A percentile compares a stretch with the other conserved stretches of the same genome.
Evolutionary conservation across 2,329 filamentous ascomycete genomes (phyloP).

Genomic region (Fusarium torreyae): DNA sequence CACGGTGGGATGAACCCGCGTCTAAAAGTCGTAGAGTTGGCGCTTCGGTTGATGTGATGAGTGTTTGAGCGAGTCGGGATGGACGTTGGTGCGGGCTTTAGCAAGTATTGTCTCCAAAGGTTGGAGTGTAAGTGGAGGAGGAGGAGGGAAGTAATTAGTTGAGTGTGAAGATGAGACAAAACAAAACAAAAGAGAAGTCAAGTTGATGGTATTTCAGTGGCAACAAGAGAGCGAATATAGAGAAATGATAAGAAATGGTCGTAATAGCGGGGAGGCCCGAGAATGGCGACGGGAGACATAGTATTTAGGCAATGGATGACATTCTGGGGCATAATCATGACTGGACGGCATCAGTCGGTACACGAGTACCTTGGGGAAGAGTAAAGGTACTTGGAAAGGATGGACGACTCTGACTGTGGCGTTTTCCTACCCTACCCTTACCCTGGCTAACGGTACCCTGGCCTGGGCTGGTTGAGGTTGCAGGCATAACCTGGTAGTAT

Average conservation of each 20-base stretch:
- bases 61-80: conserved; percentile 31
- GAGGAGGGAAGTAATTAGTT: conserved; percentile 22
- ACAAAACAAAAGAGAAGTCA: conserved; percentile 20
- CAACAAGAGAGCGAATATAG: conserved; percentile 41
- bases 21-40: conserved; percentile 44
- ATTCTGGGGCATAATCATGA: conserved; percentile 48
- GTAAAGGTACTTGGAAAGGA: conserved; percentile 47
- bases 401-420: conserved; percentile 50
- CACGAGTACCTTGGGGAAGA: conserved; percentile 47
- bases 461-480: conserved; percentile 2
- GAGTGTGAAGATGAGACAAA: conserved; percentile 11
- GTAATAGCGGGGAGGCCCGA: conserved; percentile 44
- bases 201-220: conserved; percentile 28
- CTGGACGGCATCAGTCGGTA: conserved; percentile 49
- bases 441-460: conserved; percentile 13
- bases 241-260: conserved; percentile 33
- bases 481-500: conserved; percentile 39
- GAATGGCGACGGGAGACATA: conserved; percentile 47
- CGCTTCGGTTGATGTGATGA: conserved; percentile 44
- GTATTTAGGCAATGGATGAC: conserved; percentile 51
- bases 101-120: conserved; percentile 28
- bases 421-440: conserved; percentile 26
- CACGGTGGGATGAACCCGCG: conserved; percentile 44
- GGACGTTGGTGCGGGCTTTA: conserved; percentile 26
- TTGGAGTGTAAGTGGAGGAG: conserved; percentile 42